phyloP scores from a whole-genome alignment of 768 basidiomycete species.

The Mrakia gelida region DNA sequence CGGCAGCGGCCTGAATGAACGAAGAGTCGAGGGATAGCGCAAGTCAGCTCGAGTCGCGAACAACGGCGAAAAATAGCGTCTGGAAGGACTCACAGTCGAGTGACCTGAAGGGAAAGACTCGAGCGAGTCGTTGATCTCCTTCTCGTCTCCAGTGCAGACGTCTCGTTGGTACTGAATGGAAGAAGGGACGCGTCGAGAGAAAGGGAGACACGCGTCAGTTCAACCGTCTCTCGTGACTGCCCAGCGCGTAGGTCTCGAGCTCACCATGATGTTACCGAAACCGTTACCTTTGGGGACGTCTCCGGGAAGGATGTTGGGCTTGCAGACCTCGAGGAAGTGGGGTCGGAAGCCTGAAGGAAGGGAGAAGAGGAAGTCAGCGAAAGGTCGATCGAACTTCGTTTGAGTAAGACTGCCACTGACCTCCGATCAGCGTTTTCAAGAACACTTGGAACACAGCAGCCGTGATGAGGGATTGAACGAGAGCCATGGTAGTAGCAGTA shows the following conservation, averaged over 20 bases:
- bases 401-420: background rate
- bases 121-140: constrained; percentile 53
- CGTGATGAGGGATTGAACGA: constrained; percentile 53
- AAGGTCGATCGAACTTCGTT: background rate
- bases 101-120: constrained; percentile 55
- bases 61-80: constrained; percentile 52
- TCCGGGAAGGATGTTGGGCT: constrained; percentile 47
- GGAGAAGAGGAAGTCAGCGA: constrained; percentile 29
- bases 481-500: constrained; percentile 54
- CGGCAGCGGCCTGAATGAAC: background rate
- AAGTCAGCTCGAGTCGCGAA: background rate
- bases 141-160: constrained; percentile 57
- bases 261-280: constrained; percentile 48
- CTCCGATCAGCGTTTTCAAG: constrained; percentile 54
- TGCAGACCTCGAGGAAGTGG: constrained; percentile 55
- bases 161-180: constrained; percentile 48
- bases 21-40: too few relatives aligned
- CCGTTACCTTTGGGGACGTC: constrained; percentile 48
- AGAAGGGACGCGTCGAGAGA: background rate
- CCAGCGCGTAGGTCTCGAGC: background rate
- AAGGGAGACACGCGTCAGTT: background rate
- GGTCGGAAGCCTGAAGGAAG: constrained; percentile 51
- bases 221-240: background rate
- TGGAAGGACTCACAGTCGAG: constrained; percentile 58
- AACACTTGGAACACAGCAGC: constrained; percentile 54